Conservation (phyloP, 2,329 filamentous ascomycete species). For the Madurella fahalii region DNA sequence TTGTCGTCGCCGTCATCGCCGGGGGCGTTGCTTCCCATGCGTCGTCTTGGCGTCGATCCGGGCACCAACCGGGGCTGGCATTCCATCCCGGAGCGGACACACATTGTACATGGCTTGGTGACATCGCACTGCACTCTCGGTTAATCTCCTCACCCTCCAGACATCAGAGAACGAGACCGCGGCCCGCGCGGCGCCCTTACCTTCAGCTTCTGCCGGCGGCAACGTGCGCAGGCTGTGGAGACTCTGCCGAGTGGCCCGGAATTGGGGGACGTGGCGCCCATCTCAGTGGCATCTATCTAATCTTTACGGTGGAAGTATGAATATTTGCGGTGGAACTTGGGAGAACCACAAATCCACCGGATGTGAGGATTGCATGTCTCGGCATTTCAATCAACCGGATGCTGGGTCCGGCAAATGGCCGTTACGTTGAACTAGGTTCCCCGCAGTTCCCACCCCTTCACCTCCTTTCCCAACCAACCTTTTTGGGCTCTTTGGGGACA, state of each 20-base stretch:
- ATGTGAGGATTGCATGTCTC: background rate
- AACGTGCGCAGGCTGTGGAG: constrained; percentile 1
- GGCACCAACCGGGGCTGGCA: background rate
- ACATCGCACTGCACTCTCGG: background rate
- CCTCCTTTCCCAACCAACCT: no score
- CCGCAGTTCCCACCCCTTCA: background rate
- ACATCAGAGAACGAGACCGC: background rate
- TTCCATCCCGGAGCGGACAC: background rate
- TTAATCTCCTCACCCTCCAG: background rate
- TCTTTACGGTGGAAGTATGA: background rate
- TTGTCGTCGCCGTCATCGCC: background rate
- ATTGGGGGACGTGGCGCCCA: background rate
- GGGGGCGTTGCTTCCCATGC: background rate
- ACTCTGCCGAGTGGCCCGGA: background rate
- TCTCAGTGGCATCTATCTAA: no score
- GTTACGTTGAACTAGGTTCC: background rate
- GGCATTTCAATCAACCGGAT: background rate
- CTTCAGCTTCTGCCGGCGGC: constrained; percentile 1
- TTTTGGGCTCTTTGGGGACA: no score
- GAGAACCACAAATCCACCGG: background rate
- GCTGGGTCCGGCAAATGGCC: background rate
- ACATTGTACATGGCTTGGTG: constrained; percentile 1
- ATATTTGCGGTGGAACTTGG: background rate
- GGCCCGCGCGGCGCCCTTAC: background rate
- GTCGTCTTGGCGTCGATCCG: background rate